These are phyloP conservation scores for Trichoderma polysporum DNA, from an alignment of 2,329 filamentous ascomycete species.

Conservation along the genomic window DNA sequence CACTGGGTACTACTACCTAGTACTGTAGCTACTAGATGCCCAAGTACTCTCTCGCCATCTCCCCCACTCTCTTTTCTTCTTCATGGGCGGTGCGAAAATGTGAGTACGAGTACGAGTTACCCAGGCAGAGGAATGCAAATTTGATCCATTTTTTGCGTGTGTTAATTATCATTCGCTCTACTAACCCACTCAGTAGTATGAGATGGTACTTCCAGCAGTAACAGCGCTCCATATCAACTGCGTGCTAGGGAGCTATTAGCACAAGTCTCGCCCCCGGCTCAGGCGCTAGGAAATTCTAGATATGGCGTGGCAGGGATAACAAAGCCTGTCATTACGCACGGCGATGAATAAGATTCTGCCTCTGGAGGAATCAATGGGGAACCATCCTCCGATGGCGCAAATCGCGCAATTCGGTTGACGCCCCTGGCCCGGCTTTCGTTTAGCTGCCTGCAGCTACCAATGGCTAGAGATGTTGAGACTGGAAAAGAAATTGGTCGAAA, in stretches of 20 bases:
- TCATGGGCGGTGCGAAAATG: too few relatives aligned
- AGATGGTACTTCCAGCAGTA: background rate
- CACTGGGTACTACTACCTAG: background rate
- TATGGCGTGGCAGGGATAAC: slow-evolving; percentile 2
- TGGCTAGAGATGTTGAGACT: background rate
- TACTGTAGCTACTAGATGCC: background rate
- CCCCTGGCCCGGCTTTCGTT: background rate
- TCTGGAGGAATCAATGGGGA: background rate
- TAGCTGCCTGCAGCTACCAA: background rate
- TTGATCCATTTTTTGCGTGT: slow-evolving; percentile 4
- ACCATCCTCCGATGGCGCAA: slow-evolving; percentile 15
- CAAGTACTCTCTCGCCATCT: background rate
- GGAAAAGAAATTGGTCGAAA: background rate
- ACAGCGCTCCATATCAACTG: background rate
- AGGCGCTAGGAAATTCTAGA: slow-evolving; percentile 1
- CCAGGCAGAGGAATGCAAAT: background rate
- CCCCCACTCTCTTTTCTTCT: background rate
- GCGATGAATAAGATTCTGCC: slow-evolving; percentile 12
- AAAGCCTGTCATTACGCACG: slow-evolving; percentile 10
- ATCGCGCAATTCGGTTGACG: slow-evolving; percentile 18
- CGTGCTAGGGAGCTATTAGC: background rate
- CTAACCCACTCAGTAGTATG: background rate
- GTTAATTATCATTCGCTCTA: background rate
- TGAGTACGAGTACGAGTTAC: slow-evolving; percentile 4
- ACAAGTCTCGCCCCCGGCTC: background rate